Percentiles rank a stretch among this genome's conserved stretches.
Conservation (phyloP, 495 filamentous ascomycete genomes). For the Xylaria castorea region DNA sequence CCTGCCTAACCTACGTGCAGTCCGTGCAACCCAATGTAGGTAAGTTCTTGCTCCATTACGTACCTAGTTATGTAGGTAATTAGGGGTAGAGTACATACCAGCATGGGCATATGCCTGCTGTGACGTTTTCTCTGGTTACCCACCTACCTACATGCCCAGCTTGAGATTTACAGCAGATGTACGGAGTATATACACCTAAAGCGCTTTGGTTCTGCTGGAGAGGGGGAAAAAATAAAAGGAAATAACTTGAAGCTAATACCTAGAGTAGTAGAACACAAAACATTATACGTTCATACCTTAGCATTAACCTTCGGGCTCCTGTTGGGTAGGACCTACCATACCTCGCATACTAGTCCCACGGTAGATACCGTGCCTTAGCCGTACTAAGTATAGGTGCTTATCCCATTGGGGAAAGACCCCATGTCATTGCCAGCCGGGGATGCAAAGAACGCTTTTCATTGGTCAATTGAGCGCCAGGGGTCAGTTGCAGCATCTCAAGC, state of each 20-base stretch:
- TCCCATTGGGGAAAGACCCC: slow-evolving; percentile 12
- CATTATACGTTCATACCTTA: neutral
- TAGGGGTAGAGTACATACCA: neutral
- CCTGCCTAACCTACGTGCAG: neutral
- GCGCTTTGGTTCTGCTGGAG: neutral
- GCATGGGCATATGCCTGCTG: neutral
- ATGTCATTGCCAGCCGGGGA: slow-evolving; percentile 5
- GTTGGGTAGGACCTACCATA: neutral
- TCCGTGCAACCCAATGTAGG: neutral
- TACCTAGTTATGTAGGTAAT: neutral
- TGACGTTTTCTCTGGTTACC: neutral
- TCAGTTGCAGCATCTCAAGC: neutral
- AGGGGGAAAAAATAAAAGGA: neutral
- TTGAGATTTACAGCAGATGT: neutral
- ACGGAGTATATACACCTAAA: neutral
- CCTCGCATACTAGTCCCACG: too few relatives aligned
- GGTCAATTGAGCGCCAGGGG: neutral
- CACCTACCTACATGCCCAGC: neutral
- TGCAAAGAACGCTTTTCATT: neutral
- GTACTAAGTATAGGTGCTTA: neutral
- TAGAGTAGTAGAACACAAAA: too few relatives aligned
- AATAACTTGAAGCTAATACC: neutral
- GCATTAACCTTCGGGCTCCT: neutral
- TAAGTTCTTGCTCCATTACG: too few relatives aligned
- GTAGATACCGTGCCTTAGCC: neutral